Conservation (phyloP, 1,284 basidiomycete genomes). For the Microstroma glucosiphilum region DNA sequence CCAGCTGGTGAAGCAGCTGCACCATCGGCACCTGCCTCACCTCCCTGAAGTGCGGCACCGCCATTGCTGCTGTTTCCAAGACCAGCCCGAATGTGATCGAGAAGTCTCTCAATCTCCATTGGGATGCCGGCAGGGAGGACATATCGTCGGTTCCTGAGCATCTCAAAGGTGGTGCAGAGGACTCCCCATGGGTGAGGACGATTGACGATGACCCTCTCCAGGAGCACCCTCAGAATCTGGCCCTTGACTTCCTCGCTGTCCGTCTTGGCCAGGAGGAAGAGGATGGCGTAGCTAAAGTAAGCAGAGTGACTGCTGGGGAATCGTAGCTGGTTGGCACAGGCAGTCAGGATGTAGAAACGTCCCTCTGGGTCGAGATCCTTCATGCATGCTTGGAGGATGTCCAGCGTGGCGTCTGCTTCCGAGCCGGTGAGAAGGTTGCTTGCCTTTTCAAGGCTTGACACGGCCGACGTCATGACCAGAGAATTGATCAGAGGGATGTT, state of each 20-base stretch:
- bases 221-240: constrained; percentile 79
- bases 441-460: constrained; percentile 71
- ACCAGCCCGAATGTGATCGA: constrained; percentile 37
- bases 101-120: constrained; percentile 42
- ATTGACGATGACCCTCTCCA: constrained; percentile 87
- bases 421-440: constrained; percentile 72
- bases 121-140: constrained; percentile 37
- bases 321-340: constrained; percentile 85
- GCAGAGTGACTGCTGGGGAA: constrained; percentile 50
- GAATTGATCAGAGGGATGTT: constrained; percentile 84
- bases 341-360: constrained; percentile 87
- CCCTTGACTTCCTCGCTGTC: constrained; percentile 69
- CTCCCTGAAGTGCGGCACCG: too few species aligned
- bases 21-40: too few species aligned
- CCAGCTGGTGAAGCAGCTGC: too few species aligned
- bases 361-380: constrained; percentile 84
- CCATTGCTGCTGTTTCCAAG: too few species aligned
- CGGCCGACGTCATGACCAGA: constrained; percentile 87
- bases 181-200: constrained; percentile 97
- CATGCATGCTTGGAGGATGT: constrained; percentile 66
- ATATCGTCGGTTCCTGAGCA: constrained; percentile 55
- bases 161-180: constrained; percentile 83
- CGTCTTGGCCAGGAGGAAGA: constrained; percentile 75
- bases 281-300: constrained; percentile 80
- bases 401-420: constrained; percentile 72